Evolutionary conservation across 129 eudicot species (phyloP), one percentile per base, ranked within the genome.

Genomic region (Scalesia atractyloides): DNA sequence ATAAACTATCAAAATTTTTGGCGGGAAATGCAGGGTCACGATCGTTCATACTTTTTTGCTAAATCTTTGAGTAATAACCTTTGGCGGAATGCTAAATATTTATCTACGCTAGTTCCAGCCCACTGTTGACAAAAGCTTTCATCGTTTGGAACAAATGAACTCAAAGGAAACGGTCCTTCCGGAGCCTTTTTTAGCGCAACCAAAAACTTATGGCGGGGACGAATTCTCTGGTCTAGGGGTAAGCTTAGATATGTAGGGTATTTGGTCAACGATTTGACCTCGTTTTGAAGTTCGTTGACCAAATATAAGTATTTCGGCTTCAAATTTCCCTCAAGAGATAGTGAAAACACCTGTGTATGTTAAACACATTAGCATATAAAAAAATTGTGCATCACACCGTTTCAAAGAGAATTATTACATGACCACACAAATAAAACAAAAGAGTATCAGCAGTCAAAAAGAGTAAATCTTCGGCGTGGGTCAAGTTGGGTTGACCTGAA

Each of bases 81-180:
- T 83, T 94, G 93, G 41, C 99, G 88, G 73, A 94, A 94, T 18
- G 85, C 99, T 67, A 94, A 57, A 77, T 94, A 94, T 73, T 88
- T 88, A 72, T 94, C 97, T 57, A 90, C 58, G 69, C 89, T 90
- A 66, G 96, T 90, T 74, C 91, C 85, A 4, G 98, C 97, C 99
- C 99, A 94, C 61, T 94, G 90, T 83, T 84, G 93, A 80, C 99
- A 94, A 75, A 94, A 94, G 69, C 75, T 74, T 82, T 90, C 99
- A 71, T 94, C 99, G 18, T 90, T 86, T 68, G 97, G 99, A 66
- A 94, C 86, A 26, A 94, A 82, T 68, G 96, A 86, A 78, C 97
- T 82, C 61, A 94, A 81, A 24, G 99, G 97, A 81, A 94, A 94
- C 19, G 97, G 99, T 22, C 99, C 97, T 69, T 81, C 82, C 2